Evolutionary conservation across 306 rosid species (phyloP).

Genomic region (Cucurbita ficifolia): DNA sequence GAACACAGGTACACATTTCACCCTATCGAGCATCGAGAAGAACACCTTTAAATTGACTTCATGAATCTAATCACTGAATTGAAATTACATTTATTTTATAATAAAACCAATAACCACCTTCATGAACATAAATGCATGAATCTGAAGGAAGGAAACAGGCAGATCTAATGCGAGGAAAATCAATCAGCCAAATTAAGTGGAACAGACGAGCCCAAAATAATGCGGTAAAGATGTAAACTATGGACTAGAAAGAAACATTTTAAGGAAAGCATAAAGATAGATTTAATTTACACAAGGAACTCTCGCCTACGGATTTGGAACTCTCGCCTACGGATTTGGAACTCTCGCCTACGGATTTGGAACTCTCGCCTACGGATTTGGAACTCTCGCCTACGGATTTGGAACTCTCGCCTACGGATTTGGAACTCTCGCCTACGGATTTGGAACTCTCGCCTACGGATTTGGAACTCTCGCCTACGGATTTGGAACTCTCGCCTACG

Average conservation of each 20-base stretch:
- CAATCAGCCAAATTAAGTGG: not conserved
- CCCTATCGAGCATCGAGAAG: not conserved
- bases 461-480: not conserved
- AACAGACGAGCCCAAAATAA: not conserved
- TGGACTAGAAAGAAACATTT: not conserved
- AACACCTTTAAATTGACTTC: not conserved
- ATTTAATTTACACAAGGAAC: not conserved
- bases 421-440: not conserved
- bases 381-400: not conserved
- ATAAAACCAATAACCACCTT: not conserved
- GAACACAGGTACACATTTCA: not conserved
- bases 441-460: not conserved
- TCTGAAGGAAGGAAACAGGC: not conserved
- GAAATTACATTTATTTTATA: not conserved
- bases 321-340: not conserved
- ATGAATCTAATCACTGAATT: not conserved
- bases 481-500: not conserved
- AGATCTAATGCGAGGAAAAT: not conserved
- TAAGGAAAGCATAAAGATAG: not conserved
- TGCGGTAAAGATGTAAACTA: not conserved
- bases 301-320: not conserved
- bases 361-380: not conserved
- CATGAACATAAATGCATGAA: not conserved
- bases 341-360: not conserved
- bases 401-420: not conserved